Evolutionary conservation across 2,329 filamentous ascomycete species (phyloP).

Genomic region (Alternaria angustiovoidea): DNA sequence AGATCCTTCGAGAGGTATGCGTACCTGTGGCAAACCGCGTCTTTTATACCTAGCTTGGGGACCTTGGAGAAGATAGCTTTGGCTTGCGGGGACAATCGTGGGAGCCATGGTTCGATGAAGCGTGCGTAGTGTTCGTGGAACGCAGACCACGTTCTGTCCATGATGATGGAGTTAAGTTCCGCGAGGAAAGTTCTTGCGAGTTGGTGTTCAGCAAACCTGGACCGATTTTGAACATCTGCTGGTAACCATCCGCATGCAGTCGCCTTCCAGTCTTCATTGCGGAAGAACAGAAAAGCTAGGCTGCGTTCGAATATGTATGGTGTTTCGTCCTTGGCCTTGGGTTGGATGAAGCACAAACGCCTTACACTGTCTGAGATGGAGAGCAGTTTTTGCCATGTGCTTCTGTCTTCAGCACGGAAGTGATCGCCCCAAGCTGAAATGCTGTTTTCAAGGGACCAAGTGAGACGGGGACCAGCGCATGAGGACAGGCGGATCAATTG

Average conservation of each 20-base stretch:
- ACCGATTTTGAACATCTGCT: neutral
- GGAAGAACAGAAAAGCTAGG: neutral
- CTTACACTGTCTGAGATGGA: constrained; percentile 3
- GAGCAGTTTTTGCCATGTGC: constrained; percentile 6
- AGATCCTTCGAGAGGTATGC: neutral
- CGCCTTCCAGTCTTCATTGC: neutral
- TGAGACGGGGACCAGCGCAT: constrained; percentile 11
- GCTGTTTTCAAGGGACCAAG: constrained; percentile 18
- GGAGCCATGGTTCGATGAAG: neutral
- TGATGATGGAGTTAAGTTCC: neutral
- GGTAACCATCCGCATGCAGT: neutral
- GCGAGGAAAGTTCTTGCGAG: neutral
- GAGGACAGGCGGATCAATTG: constrained; percentile 15
- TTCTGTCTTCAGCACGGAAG: neutral
- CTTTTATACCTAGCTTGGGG: neutral
- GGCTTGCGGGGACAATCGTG: neutral
- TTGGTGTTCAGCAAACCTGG: neutral
- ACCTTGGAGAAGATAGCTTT: neutral
- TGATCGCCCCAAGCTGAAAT: constrained; percentile 5
- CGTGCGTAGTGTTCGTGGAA: neutral
- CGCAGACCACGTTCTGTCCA: neutral
- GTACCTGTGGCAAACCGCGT: neutral
- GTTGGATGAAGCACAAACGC: neutral
- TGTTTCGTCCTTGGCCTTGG: neutral
- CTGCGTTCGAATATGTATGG: neutral